Percentiles rank a stretch among this genome's conserved stretches.
Evolutionary conservation across 306 rosid species (phyloP).

Genomic region (Parietaria judaica): DNA sequence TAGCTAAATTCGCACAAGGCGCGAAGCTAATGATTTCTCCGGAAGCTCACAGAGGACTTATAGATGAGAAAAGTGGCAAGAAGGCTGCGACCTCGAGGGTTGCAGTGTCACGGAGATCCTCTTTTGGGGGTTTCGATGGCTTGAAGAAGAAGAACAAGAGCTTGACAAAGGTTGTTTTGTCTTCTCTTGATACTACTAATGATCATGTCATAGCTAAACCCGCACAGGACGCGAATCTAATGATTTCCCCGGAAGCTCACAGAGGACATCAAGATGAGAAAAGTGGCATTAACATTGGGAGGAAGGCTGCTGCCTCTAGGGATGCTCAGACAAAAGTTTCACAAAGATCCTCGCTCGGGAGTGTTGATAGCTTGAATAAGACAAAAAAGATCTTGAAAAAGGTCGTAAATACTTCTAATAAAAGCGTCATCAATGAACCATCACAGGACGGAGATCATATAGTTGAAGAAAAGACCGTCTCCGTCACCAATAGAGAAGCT

Average conservation of each 20-base stretch:
- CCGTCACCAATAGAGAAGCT: conserved; percentile 51
- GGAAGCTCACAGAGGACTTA: conserved; percentile 22
- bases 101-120: conserved; percentile 37
- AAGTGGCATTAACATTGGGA: conserved; percentile 13
- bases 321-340: conserved; percentile 23
- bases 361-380: conserved; percentile 23
- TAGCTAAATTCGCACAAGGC: conserved; percentile 25
- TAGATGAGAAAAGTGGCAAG: conserved; percentile 34
- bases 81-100: conserved; percentile 22
- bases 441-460: conserved; percentile 28
- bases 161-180: conserved; percentile 32
- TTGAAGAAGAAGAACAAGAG: conserved; percentile 26
- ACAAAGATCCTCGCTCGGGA: conserved; percentile 32
- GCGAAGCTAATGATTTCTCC: conserved; percentile 29
- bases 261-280: conserved; percentile 29
- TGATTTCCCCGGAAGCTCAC: conserved; percentile 25
- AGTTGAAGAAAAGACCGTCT: conserved; percentile 61
- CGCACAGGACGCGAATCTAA: conserved; percentile 26
- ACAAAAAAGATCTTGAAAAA: conserved; percentile 1
- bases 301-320: conserved; percentile 22
- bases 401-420: not conserved
- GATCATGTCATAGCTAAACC: conserved; percentile 11
- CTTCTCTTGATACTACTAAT: not conserved
- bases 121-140: conserved; percentile 36
- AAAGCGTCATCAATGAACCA: conserved; percentile 10